These are phyloP conservation scores for Aspergillus neoniger DNA, from an alignment of 2,329 filamentous ascomycete genomes.

Conservation along the genomic window DNA sequence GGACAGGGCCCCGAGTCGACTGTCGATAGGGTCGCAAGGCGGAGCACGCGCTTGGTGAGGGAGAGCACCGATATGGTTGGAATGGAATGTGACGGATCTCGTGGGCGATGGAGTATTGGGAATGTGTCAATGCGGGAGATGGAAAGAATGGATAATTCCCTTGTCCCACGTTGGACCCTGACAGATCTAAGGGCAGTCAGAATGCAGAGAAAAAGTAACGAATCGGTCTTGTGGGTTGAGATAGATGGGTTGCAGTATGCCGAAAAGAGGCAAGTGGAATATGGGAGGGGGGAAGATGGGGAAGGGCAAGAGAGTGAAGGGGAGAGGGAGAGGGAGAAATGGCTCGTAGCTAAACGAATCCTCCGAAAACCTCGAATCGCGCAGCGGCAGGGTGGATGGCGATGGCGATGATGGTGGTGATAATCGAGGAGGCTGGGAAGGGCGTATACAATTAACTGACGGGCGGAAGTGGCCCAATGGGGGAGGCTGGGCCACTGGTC, in stretches of 20 bases:
- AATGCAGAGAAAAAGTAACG: conserved; percentile 14
- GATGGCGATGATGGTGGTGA: conserved; percentile 26
- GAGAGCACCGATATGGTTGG: conserved; percentile 11
- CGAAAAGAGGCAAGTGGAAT: conserved; percentile 26
- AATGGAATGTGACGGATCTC: conserved; percentile 31
- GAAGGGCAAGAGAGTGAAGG: conserved; percentile 16
- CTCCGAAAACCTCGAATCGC: conserved; percentile 15
- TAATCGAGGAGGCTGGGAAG: conserved; percentile 46
- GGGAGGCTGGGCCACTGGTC: conserved; percentile 46
- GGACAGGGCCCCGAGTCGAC: not conserved
- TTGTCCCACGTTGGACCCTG: conserved; percentile 19
- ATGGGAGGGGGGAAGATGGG: conserved; percentile 23
- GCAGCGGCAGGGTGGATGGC: not conserved
- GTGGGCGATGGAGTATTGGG: conserved; percentile 12
- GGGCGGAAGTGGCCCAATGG: conserved; percentile 18
- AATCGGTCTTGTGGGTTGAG: not conserved
- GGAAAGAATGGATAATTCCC: conserved; percentile 19
- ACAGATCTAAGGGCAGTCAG: conserved; percentile 28
- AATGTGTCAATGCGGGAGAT: conserved; percentile 12
- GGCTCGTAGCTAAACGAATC: conserved; percentile 39
- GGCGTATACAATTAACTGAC: not conserved
- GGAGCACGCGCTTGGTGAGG: not conserved
- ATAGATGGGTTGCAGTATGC: conserved; percentile 9
- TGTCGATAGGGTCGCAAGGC: not conserved
- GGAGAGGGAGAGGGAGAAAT: conserved; percentile 27